phyloP scores from a whole-genome alignment of 2,329 filamentous ascomycete species.

The Grosmannia huntii region DNA sequence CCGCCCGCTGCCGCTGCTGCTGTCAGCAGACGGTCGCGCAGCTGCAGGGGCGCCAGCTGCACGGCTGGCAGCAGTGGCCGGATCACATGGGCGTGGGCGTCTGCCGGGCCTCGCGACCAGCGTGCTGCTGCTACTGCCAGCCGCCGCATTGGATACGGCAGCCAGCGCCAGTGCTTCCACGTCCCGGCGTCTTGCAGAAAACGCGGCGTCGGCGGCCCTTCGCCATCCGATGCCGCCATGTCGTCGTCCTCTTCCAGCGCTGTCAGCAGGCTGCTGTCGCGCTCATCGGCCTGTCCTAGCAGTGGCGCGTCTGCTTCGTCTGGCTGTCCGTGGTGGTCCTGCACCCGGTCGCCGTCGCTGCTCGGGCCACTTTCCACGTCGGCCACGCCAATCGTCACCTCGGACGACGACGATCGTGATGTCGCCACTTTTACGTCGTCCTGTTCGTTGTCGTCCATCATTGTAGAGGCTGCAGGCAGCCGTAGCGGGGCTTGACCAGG shows the following conservation, averaged over 20 bases:
- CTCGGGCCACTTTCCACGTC: neutral
- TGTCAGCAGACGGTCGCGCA: constrained; percentile 49
- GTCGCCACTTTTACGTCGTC: neutral
- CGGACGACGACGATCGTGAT: constrained; percentile 6
- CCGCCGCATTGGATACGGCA: constrained; percentile 42
- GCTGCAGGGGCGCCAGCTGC: constrained; percentile 52
- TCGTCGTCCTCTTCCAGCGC: constrained; percentile 33
- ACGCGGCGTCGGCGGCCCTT: constrained; percentile 37
- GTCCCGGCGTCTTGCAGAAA: constrained; percentile 43
- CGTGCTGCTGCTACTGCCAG: constrained; percentile 25
- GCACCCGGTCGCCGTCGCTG: constrained; percentile 16
- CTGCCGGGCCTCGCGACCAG: constrained; percentile 45
- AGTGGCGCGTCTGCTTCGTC: neutral
- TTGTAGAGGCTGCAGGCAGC: neutral
- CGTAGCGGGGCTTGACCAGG: no score
- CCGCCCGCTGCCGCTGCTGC: constrained; percentile 36
- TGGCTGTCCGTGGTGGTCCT: neutral
- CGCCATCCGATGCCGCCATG: constrained; percentile 26
- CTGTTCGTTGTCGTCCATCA: constrained; percentile 2
- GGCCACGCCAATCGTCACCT: constrained; percentile 2
- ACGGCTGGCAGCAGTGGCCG: constrained; percentile 49
- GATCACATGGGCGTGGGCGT: constrained; percentile 38
- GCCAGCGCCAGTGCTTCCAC: constrained; percentile 42
- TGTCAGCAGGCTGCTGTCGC: constrained; percentile 24
- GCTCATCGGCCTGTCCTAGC: neutral